A percentile compares a stretch with the other conserved stretches of the same genome.
These are phyloP conservation scores for Albizia julibrissin DNA, from an alignment of 306 rosid species.

Conservation along the genomic window DNA sequence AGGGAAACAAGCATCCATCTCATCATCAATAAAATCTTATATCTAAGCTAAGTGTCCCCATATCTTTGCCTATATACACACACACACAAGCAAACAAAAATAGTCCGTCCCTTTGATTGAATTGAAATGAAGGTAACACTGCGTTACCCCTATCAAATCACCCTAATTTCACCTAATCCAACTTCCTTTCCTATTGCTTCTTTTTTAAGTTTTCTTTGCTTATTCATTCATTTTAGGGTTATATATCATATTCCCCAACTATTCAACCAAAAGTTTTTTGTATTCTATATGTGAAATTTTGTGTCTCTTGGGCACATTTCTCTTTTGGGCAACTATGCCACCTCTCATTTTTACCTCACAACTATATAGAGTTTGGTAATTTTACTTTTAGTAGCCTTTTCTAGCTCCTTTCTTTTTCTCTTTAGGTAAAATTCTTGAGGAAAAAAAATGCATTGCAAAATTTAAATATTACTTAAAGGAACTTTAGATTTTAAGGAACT, in stretches of 20 bases:
- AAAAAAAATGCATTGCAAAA: no score
- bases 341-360: neutral
- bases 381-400: neutral
- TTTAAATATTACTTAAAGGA: no score
- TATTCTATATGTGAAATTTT: neutral
- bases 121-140: neutral
- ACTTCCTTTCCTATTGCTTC: neutral
- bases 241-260: neutral
- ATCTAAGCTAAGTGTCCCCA: neutral
- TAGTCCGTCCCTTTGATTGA: neutral
- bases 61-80: neutral
- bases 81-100: neutral
- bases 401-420: neutral
- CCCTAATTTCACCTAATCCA: neutral
- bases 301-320: neutral
- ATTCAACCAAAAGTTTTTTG: neutral
- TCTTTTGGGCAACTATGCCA: neutral
- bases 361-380: neutral
- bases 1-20: neutral
- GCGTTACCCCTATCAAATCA: neutral
- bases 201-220: neutral
- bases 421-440: no score
- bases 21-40: neutral
- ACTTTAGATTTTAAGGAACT: no score
- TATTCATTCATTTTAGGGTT: neutral